Evolutionary conservation across 164 flowering plant species (phyloP).

Genomic region (Akebia trifoliata): DNA sequence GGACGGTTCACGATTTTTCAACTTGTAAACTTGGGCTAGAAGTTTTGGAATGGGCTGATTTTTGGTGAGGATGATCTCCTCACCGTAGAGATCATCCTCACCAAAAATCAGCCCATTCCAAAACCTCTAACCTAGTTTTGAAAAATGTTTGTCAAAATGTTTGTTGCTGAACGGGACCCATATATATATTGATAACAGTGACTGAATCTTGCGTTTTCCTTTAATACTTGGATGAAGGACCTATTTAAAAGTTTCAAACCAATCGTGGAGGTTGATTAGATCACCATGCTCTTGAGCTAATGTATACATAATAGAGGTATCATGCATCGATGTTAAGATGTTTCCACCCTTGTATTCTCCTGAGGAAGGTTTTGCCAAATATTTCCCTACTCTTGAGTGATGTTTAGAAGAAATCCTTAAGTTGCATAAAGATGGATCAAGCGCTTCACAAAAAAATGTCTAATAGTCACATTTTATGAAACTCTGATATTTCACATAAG

Average conservation of each 20-base stretch:
- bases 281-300: conserved; percentile 94
- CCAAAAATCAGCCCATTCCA: too few species aligned
- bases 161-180: too few species aligned
- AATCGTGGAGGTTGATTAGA: conserved; percentile 88
- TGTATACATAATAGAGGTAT: conserved; percentile 71
- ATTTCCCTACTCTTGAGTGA: conserved; percentile 12
- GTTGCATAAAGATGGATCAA: conserved; percentile 46
- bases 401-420: conserved; percentile 21
- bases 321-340: conserved; percentile 59
- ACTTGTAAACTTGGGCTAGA: too few species aligned
- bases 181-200: conserved; percentile 46
- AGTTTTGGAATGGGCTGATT: too few species aligned
- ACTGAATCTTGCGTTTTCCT: conserved; percentile 41
- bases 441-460: conserved; percentile 74
- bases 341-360: conserved; percentile 24
- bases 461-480: conserved; percentile 41
- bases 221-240: conserved; percentile 25
- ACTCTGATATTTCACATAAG: conserved; percentile 67
- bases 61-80: too few species aligned
- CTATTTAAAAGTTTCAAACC: conserved; percentile 81
- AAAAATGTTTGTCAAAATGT: too few species aligned
- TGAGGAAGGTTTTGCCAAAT: conserved; percentile 17
- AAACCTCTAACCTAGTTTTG: too few species aligned
- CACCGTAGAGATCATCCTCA: too few species aligned
- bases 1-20: too few species aligned